These are phyloP conservation scores for Conticribra weissflogii DNA, from an alignment of 108 stramenopile genomes.

Conservation along the genomic window DNA sequence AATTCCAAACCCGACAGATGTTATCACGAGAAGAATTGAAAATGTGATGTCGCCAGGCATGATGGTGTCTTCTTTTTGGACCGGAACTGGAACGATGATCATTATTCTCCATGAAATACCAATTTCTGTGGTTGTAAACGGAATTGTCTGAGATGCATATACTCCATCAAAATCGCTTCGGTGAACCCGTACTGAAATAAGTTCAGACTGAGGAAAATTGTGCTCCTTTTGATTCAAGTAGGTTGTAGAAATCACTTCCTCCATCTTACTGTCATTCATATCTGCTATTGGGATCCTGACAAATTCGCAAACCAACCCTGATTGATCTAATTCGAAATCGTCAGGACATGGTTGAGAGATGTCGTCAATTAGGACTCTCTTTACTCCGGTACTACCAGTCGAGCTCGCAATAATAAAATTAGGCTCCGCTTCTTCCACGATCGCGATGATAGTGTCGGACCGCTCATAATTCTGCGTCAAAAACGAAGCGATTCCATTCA, in stretches of 20 bases:
- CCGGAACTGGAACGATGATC: conserved; percentile 27
- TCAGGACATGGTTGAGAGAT: conserved; percentile 14
- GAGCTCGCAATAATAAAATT: conserved; percentile 50
- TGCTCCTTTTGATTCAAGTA: conserved; percentile 19
- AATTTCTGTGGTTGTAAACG: neutral
- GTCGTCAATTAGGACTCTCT: conserved; percentile 22
- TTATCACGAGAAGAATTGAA: conserved; percentile 7
- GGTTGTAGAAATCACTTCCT: conserved; percentile 33
- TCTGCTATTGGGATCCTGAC: conserved; percentile 29
- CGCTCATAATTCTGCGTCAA: conserved; percentile 26
- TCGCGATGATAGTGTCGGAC: conserved; percentile 20
- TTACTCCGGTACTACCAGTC: conserved; percentile 32
- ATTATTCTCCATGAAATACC: conserved; percentile 47
- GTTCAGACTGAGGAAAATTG: conserved; percentile 10
- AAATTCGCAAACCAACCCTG: too few relatives aligned
- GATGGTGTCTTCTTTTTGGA: conserved; percentile 20
- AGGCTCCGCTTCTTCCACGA: conserved; percentile 48
- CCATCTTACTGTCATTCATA: conserved; percentile 1
- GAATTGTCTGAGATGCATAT: conserved; percentile 14
- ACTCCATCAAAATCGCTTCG: conserved; percentile 5
- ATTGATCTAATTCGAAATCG: too few relatives aligned
- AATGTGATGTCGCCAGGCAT: conserved; percentile 24
- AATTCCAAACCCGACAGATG: conserved; percentile 19
- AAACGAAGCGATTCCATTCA: conserved; percentile 26
- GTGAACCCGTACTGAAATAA: conserved; percentile 3